Conservation (phyloP, 140 eudicot genomes). For the Ambrosia hybrid region DNA sequence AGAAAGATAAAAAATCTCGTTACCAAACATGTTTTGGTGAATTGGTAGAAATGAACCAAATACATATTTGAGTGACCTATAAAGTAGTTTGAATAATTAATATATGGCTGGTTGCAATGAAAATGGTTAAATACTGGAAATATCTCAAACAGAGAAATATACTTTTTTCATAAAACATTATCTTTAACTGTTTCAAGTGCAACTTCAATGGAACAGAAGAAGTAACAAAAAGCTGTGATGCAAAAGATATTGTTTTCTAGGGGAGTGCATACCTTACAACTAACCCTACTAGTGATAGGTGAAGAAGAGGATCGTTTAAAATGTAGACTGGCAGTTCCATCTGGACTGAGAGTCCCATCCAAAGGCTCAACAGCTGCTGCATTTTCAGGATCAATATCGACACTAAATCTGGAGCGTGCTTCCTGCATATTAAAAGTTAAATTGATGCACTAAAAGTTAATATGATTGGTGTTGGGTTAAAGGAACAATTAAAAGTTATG, state of each 20-base stretch:
- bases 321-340: conserved; percentile 73
- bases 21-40: no score
- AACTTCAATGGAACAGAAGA: background rate
- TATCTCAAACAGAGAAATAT: no score
- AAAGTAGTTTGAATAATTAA: no score
- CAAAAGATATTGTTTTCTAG: background rate
- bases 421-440: conserved; percentile 53
- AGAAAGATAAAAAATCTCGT: no score
- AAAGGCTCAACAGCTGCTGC: conserved; percentile 67
- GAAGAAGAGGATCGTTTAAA: conserved; percentile 73
- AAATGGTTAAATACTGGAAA: no score
- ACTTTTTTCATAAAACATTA: background rate
- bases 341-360: conserved; percentile 75
- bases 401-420: conserved; percentile 82
- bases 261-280: conserved; percentile 70
- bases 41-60: no score
- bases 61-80: no score
- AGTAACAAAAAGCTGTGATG: conserved; percentile 6
- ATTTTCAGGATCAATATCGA: conserved; percentile 80
- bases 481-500: background rate
- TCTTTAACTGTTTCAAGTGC: background rate
- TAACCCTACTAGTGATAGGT: conserved; percentile 62
- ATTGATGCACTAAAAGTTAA: background rate
- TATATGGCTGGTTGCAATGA: no score
- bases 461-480: background rate